Conservation (phyloP, 805 yeast species). For the Myxozyma lipomycoides region DNA sequence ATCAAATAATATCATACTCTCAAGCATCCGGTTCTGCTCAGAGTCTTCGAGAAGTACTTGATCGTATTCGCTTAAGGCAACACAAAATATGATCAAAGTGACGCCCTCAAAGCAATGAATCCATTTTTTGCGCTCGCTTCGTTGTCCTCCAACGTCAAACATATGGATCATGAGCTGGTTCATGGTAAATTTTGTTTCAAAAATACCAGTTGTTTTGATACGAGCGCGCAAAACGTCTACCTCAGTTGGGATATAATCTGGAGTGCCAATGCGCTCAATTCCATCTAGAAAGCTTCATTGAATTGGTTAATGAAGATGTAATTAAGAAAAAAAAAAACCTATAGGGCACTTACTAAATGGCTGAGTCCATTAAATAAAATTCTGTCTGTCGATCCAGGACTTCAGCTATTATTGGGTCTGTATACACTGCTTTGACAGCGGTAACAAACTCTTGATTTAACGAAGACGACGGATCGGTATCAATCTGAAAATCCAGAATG, state of each 20-base stretch:
- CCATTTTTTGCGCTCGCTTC: slow-evolving; percentile 96
- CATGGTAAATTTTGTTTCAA: slow-evolving; percentile 74
- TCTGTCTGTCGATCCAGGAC: slow-evolving; percentile 58
- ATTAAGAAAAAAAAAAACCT: not conserved
- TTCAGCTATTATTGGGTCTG: slow-evolving; percentile 53
- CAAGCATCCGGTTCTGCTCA: slow-evolving; percentile 70
- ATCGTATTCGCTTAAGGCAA: slow-evolving; percentile 86
- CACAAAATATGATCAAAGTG: slow-evolving; percentile 83
- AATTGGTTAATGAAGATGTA: not conserved
- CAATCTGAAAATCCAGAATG: slow-evolving; percentile 22
- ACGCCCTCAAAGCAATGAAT: slow-evolving; percentile 94
- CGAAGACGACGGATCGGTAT: slow-evolving; percentile 48
- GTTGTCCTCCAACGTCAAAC: slow-evolving; percentile 91
- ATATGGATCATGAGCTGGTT: slow-evolving; percentile 62
- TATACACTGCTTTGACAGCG: slow-evolving; percentile 52
- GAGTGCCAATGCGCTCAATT: slow-evolving; percentile 55
- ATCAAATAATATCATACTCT: slow-evolving; percentile 78
- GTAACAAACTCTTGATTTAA: slow-evolving; percentile 50
- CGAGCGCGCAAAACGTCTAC: slow-evolving; percentile 82
- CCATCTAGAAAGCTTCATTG: slow-evolving; percentile 55
- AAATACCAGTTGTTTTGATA: slow-evolving; percentile 89
- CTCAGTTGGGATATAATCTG: slow-evolving; percentile 64
- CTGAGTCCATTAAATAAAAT: slow-evolving; percentile 82
- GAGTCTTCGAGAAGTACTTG: slow-evolving; percentile 76
- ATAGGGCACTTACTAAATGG: slow-evolving; percentile 47